A percentile compares a stretch with the other conserved stretches of the same genome.
These are phyloP conservation scores for Geotrichum carabidarum DNA, from an alignment of 1,139 yeast genomes.

Conservation along the genomic window DNA sequence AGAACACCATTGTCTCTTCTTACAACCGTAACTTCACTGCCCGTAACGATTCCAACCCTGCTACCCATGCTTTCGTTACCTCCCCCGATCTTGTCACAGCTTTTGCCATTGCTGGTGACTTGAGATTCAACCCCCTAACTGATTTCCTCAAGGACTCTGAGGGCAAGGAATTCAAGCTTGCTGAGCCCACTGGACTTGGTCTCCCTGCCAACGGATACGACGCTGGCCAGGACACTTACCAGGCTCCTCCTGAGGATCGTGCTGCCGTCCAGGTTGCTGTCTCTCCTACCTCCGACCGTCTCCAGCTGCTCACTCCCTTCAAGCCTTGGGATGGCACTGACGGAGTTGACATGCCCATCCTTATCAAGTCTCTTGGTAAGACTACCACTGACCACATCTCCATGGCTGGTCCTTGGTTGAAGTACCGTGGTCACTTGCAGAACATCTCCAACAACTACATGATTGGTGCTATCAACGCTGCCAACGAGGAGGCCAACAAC, in stretches of 20 bases:
- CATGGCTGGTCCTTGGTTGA: conserved; percentile 99
- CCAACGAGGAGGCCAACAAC: conserved; percentile 90
- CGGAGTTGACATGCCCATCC: conserved; percentile 80
- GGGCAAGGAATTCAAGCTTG: conserved; percentile 92
- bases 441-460: conserved; percentile 97
- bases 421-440: conserved; percentile 99
- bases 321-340: conserved; percentile 96
- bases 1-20: conserved; percentile 96
- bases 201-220: conserved; percentile 92
- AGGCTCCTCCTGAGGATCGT: conserved; percentile 94
- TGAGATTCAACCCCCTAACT: conserved; percentile 96
- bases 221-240: conserved; percentile 92
- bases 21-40: conserved; percentile 99
- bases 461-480: conserved; percentile 99
- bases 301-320: conserved; percentile 89
- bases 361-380: conserved; percentile 95
- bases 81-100: conserved; percentile 98
- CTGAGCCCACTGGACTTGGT: conserved; percentile 88
- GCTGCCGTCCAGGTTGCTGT: conserved; percentile 66
- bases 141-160: conserved; percentile 90
- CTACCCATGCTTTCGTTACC: conserved; percentile 95
- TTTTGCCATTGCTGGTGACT: conserved; percentile 93
- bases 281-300: conserved; percentile 80
- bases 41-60: conserved; percentile 98
- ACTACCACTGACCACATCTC: conserved; percentile 99